Evolutionary conservation across 192 early-diverging fungal species (phyloP), one percentile per base, ranked within the genome.

Genomic region (Backusella westeae): DNA sequence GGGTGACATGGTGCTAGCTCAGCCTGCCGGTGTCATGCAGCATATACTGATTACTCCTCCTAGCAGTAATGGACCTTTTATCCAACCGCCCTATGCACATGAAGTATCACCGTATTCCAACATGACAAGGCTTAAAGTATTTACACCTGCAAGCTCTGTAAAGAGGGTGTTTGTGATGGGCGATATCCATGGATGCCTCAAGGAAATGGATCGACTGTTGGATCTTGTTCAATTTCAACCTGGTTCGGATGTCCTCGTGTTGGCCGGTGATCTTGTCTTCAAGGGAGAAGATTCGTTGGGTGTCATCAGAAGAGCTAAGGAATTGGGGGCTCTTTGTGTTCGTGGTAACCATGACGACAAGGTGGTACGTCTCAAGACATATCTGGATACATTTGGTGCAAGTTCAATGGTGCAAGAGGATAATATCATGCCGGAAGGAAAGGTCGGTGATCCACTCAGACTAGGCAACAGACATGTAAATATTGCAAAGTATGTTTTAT

Each of bases 271-370:
- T 76, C 49, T 94, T 0, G 82, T 89, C 3, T 83, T 87, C 52
- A 91, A 91, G 67, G 93, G 93, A 0, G 86, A 87, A 21, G 80
- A 91, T 38, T 91, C 89, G 7, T 36, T 87, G 1, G 84, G 85
- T 19, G 92, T 93, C 2, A 69, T 93, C 38, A 77, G 82, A 56
- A 82, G 82, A 12, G 89, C 89, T 2, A 75, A 79, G 38, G 73
- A 85, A 46, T 59, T 89, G 2, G 74, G 72, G 19, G 89, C 87
- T 17, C 81, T 83, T 75, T 86, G 89, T 77, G 88, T 90, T 3
- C 87, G 92, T 23, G 93, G 93, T 34, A 94, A 94, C 75, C 93
- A 94, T 59, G 93, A 94, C 52, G 91, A 94, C 76, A 84, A 83
- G 38, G 88, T 94, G 4, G 82, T 93, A 17, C 80, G 87, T 9